Evolutionary conservation across 306 rosid genomes (phyloP).

Genomic region (Acacia confusa): DNA sequence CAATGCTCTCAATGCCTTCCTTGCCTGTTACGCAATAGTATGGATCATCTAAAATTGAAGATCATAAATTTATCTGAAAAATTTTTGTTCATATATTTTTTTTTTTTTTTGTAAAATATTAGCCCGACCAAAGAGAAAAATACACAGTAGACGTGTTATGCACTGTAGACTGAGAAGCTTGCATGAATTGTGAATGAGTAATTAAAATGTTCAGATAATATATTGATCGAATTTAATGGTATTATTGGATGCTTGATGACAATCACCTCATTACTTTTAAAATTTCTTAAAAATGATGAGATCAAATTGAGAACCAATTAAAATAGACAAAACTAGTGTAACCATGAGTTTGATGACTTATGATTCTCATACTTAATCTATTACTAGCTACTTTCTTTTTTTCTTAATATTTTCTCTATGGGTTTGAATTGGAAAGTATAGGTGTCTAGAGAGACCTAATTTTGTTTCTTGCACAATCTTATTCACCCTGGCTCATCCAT

Average conservation of each 20-base stretch:
- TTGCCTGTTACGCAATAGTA: slow-evolving; percentile 55
- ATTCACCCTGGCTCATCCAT: background rate
- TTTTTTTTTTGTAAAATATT: too few species aligned
- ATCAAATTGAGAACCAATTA: background rate
- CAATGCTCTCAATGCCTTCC: slow-evolving; percentile 82
- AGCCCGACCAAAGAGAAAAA: background rate
- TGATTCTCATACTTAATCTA: background rate
- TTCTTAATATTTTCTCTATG: background rate
- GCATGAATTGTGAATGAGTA: background rate
- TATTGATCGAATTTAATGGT: background rate
- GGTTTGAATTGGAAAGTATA: background rate
- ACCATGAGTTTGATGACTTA: background rate
- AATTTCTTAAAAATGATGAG: background rate
- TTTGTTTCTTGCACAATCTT: background rate
- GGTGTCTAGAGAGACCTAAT: background rate
- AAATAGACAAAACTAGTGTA: background rate
- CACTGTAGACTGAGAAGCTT: background rate
- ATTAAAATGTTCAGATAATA: background rate
- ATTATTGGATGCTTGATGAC: background rate
- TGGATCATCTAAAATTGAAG: background rate
- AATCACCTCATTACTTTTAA: background rate
- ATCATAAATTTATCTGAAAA: background rate
- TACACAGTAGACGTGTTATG: background rate
- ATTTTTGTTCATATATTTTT: background rate
- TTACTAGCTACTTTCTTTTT: background rate